Percentiles rank a stretch among this genome's conserved stretches.
phyloP scores from a whole-genome alignment of 495 filamentous ascomycete species.

The Astrocystis sublimbata region DNA sequence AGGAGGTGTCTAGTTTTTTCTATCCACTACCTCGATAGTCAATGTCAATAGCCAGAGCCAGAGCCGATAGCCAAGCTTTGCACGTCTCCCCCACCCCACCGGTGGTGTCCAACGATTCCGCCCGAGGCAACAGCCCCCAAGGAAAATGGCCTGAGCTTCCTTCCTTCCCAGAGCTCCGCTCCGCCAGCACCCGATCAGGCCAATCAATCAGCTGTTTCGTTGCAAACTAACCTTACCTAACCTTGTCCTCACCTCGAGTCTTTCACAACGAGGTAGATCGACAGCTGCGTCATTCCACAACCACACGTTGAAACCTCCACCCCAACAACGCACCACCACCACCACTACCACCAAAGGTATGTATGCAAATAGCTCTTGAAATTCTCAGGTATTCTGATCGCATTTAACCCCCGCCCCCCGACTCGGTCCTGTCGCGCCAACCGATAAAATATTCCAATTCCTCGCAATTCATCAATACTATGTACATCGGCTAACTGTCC shows the following conservation, averaged over 20 bases:
- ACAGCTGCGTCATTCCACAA: slow-evolving; percentile 12
- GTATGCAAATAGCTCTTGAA: neutral
- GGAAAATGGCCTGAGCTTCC: slow-evolving; percentile 15
- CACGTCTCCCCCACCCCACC: too few species aligned
- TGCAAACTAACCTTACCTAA: slow-evolving; percentile 2
- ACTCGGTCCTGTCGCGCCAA: neutral
- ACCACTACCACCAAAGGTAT: too few species aligned
- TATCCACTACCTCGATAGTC: too few species aligned
- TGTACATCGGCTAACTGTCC: neutral
- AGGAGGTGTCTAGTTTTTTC: too few species aligned
- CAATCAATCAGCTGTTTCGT: slow-evolving; percentile 9
- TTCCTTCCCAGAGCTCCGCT: slow-evolving; percentile 14
- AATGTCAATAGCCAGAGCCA: too few species aligned
- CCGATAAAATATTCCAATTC: neutral
- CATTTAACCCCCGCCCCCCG: neutral
- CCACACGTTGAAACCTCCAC: slow-evolving; percentile 18
- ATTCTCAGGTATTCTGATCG: neutral
- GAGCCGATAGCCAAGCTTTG: too few species aligned
- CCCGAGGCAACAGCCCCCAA: neutral
- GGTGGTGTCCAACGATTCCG: neutral
- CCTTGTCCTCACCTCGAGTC: neutral
- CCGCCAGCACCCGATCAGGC: slow-evolving; percentile 13
- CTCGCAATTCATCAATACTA: neutral
- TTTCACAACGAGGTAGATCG: neutral
- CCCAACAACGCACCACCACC: slow-evolving; percentile 9